phyloP scores from a whole-genome alignment of 352 stramenopile species.

The Phytophthora palmivora region DNA sequence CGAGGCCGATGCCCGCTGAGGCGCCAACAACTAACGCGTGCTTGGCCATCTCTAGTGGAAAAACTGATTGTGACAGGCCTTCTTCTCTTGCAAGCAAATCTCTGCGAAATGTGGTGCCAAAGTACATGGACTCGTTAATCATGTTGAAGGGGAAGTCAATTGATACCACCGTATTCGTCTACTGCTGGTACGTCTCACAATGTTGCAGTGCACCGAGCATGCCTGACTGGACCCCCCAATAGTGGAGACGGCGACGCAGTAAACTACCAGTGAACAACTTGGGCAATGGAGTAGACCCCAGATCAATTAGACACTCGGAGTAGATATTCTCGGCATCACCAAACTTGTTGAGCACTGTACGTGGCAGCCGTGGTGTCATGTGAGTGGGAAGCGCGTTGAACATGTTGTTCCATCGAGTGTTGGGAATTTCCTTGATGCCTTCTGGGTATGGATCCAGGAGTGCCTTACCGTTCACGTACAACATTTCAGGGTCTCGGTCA shows the following conservation, averaged over 20 bases:
- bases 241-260: constrained; percentile 26
- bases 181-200: constrained; percentile 25
- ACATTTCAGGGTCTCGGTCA: constrained; percentile 19
- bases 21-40: constrained; percentile 40
- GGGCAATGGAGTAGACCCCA: constrained; percentile 21
- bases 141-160: constrained; percentile 10
- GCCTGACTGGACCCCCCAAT: constrained; percentile 19
- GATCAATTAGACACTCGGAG: constrained; percentile 27
- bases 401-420: constrained; percentile 33
- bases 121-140: background rate
- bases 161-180: constrained; percentile 22
- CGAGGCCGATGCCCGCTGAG: constrained; percentile 35
- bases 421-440: constrained; percentile 18
- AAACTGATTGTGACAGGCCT: constrained; percentile 24
- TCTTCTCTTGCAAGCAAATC: constrained; percentile 19
- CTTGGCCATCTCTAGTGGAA: constrained; percentile 19
- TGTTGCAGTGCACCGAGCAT: constrained; percentile 21
- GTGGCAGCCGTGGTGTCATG: constrained; percentile 29
- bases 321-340: constrained; percentile 23
- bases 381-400: constrained; percentile 28
- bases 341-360: constrained; percentile 12
- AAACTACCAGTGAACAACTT: constrained; percentile 19
- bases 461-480: constrained; percentile 36
- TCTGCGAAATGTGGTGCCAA: constrained; percentile 38
- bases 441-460: constrained; percentile 28